Evolutionary conservation across 1,284 basidiomycete genomes (phyloP).

Genomic region (Leccinum pseudoinsigne): DNA sequence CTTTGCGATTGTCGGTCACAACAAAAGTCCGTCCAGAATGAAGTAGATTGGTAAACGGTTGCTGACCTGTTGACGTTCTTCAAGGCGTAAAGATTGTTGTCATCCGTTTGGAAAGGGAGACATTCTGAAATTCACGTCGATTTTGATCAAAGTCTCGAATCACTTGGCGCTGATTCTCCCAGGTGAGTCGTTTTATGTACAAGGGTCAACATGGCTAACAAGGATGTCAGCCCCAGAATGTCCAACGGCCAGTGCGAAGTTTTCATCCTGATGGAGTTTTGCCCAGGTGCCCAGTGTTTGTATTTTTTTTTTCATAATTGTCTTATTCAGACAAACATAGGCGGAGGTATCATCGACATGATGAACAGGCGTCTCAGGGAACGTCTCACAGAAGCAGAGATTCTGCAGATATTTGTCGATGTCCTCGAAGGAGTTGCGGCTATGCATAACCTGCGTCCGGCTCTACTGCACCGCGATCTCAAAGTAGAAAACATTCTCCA

Average conservation of each 20-base stretch:
- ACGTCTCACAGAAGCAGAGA: constrained; percentile 92
- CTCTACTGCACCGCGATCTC: constrained; percentile 94
- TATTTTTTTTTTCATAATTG: constrained; percentile 5
- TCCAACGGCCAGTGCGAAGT: constrained; percentile 90
- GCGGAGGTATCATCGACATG: constrained; percentile 99
- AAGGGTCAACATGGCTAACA: constrained; percentile 3
- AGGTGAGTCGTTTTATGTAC: constrained; percentile 38
- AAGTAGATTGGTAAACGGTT: not conserved
- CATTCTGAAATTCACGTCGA: constrained; percentile 72
- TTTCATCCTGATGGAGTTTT: constrained; percentile 99
- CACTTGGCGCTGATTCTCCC: constrained; percentile 83
- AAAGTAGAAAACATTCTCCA: constrained; percentile 99
- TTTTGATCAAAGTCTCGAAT: constrained; percentile 84
- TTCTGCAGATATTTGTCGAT: constrained; percentile 96
- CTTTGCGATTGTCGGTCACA: constrained; percentile 68
- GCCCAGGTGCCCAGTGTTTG: constrained; percentile 49
- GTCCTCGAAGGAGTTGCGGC: constrained; percentile 91
- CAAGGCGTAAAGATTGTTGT: constrained; percentile 67
- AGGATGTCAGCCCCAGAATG: constrained; percentile 54
- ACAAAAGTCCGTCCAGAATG: constrained; percentile 43
- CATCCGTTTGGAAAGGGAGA: constrained; percentile 59
- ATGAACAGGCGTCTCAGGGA: constrained; percentile 96
- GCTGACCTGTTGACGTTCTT: constrained; percentile 12
- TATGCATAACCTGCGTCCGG: constrained; percentile 93
- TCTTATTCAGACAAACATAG: constrained; percentile 39